These are phyloP conservation scores for Apostasia shenzhenica DNA, from an alignment of 106 monocot genomes.

Conservation along the genomic window DNA sequence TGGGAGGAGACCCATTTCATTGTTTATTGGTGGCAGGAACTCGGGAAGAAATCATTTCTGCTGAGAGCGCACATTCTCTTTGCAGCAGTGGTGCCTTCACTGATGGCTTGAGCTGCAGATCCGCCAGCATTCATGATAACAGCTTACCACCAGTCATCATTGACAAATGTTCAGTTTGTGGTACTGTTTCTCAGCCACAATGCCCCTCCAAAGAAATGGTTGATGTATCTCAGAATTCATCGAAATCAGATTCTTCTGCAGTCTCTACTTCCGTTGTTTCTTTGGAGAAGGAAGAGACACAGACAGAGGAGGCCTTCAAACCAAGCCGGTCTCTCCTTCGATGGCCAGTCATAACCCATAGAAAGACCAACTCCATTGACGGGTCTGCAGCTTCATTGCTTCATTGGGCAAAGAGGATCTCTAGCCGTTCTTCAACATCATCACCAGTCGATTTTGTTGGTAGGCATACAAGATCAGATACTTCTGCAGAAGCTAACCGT, in stretches of 20 bases:
- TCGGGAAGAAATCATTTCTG: background rate
- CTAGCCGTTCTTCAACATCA: slow-evolving; percentile 24
- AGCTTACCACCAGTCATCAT: background rate
- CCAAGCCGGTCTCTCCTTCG: slow-evolving; percentile 32
- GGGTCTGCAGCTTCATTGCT: slow-evolving; percentile 30
- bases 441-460: slow-evolving; percentile 24
- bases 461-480: slow-evolving; percentile 18
- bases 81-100: background rate
- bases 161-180: slow-evolving; percentile 21
- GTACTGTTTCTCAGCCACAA: background rate
- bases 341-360: slow-evolving; percentile 21
- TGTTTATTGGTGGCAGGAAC: slow-evolving; percentile 12
- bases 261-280: background rate
- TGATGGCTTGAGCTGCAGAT: background rate
- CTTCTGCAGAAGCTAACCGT: slow-evolving; percentile 4
- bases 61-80: slow-evolving; percentile 6
- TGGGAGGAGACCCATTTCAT: slow-evolving; percentile 11
- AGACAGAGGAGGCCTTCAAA: slow-evolving; percentile 1
- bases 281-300: slow-evolving; percentile 2
- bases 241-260: slow-evolving; percentile 2
- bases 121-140: background rate
- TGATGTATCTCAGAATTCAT: background rate
- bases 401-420: slow-evolving; percentile 55
- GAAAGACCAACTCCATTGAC: slow-evolving; percentile 20
- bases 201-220: background rate